Evolutionary conservation across 495 filamentous ascomycete species (phyloP).

Genomic region (Xylaria telfairii): DNA sequence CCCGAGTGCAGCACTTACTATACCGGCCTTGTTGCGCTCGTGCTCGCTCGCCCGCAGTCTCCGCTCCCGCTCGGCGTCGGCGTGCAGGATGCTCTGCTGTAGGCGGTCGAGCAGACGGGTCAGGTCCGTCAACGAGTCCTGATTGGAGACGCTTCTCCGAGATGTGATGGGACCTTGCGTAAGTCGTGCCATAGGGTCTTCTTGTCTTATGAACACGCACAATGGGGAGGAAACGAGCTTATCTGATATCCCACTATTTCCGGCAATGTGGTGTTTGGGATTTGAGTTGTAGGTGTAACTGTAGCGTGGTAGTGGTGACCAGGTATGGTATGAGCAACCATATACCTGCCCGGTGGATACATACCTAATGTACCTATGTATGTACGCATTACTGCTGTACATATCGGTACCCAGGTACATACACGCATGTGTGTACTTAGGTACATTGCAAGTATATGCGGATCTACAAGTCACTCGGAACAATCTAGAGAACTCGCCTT

Average conservation of each 20-base stretch:
- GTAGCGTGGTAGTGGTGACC: background rate
- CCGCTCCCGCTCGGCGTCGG: conserved; percentile 63
- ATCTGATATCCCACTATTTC: background rate
- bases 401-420: no score
- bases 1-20: conserved; percentile 53
- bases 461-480: no score
- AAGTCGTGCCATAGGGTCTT: conserved; percentile 36
- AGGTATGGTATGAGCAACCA: background rate
- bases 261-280: background rate
- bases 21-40: conserved; percentile 70
- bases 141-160: conserved; percentile 31
- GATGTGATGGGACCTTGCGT: conserved; percentile 37
- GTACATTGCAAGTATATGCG: no score
- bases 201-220: background rate
- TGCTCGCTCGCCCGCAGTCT: conserved; percentile 67
- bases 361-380: no score
- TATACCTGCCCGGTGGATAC: no score
- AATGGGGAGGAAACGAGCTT: background rate
- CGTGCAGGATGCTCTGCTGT: conserved; percentile 72
- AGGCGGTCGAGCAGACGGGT: conserved; percentile 76
- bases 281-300: background rate
- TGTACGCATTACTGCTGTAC: no score
- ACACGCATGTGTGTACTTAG: no score
- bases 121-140: conserved; percentile 59
- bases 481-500: background rate